phyloP scores from a whole-genome alignment of 2,329 filamentous ascomycete genomes.

The Cercospora citrullina region DNA sequence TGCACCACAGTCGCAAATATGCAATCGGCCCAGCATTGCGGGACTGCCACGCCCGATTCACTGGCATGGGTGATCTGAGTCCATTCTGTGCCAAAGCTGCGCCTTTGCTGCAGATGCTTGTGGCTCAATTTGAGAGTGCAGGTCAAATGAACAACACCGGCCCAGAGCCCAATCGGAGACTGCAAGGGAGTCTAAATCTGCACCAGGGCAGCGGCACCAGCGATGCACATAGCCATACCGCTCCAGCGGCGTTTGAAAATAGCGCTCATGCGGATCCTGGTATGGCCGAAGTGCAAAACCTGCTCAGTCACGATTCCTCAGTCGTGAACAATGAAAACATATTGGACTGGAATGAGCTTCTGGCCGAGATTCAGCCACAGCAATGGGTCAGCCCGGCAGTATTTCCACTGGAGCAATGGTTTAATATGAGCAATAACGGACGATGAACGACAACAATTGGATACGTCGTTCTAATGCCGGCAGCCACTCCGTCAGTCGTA shows the following conservation, averaged over 20 bases:
- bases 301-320: neutral
- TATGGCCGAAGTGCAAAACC: neutral
- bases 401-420: neutral
- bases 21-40: neutral
- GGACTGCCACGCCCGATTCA: neutral
- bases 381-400: neutral
- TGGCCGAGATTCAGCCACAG: neutral
- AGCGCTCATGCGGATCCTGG: too few relatives aligned
- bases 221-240: neutral
- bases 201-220: neutral
- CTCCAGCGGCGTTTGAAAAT: neutral
- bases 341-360: neutral
- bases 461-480: neutral
- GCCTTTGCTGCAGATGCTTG: neutral
- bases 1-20: neutral
- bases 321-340: neutral
- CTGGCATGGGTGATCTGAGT: neutral
- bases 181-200: too few relatives aligned
- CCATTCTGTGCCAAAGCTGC: constrained; percentile 5
- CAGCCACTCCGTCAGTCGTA: neutral
- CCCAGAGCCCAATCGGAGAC: neutral
- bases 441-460: neutral
- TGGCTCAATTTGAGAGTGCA: neutral
- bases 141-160: neutral
- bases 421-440: neutral